Base-by-base conservation (phyloP, 371 early-diverging fungal species). In the Circinella umbellata region DNA sequence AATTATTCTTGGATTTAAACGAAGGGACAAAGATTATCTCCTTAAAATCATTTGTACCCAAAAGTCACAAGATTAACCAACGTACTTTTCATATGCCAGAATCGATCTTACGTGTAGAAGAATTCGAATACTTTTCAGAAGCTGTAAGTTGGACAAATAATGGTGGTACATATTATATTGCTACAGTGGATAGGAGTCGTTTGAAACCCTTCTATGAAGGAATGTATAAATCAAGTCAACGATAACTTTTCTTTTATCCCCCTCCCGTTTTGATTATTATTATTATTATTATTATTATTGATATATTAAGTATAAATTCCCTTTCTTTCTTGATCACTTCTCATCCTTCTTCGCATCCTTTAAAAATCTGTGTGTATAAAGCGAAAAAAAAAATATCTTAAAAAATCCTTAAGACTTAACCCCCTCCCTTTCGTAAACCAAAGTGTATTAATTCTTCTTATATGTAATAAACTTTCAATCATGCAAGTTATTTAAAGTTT, bases 141-240 rank as follows among this genome's bases (percentile, higher is more conserved):
- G 88, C 91, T 17, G 96, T 96, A 18, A 93, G 94, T 51, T 98
- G 98, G 98, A 96, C 96, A 57, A 90, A 89, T 70, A 95, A 92
- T 71, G 90, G 93, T 20, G 97, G 96, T 6, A 82, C 86, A 42
- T 97, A 92, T 75, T 96, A 87, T 76, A 87, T 96, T 42, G 93
- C 95, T 59, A 94, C 93, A 27, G 90, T 96, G 17, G 92, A 95
- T 72, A 89, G 95, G 60, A 73, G 83, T 15, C 82, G 89, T 3
- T 74, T 94, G 34, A 81, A 85, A 36, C 82, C 83, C 20, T 93
- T 91, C 62, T 88, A 85, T 69, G 82, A 86, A 66, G 75, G 77
- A 42, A 73, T 81, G 75, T 80, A 80, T 46, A 20, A 27, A 17
- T 54, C 42, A n/a, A 60, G 57, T 60, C 65, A 63, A 34, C 42